Evolutionary conservation across 331 rosid species (phyloP).

Genomic region (Acacia concinna): DNA sequence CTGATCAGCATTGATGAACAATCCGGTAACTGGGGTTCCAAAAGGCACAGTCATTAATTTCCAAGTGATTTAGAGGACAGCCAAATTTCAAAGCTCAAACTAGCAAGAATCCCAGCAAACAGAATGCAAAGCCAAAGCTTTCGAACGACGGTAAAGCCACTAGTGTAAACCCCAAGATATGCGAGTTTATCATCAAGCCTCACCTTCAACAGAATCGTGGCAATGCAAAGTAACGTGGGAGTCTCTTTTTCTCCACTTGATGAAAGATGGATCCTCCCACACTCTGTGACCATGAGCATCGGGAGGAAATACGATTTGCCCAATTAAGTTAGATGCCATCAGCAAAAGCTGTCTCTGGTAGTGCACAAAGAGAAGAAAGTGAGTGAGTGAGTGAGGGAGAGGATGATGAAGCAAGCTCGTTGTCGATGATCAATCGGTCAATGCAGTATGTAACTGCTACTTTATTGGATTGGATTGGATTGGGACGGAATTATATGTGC

Average conservation of each 20-base stretch:
- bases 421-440: not conserved
- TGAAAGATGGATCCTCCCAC: slow-evolving; percentile 91
- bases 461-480: not conserved
- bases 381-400: not conserved
- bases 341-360: not conserved
- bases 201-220: slow-evolving; percentile 91
- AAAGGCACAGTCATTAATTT: not conserved
- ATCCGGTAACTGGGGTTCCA: not conserved
- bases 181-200: not conserved
- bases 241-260: slow-evolving; percentile 92
- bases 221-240: slow-evolving; percentile 80
- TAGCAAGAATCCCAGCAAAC: not conserved
- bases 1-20: not conserved
- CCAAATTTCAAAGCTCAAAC: not conserved
- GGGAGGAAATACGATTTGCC: slow-evolving; percentile 47
- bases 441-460: not conserved
- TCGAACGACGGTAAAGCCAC: not conserved
- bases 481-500: not conserved
- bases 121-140: not conserved
- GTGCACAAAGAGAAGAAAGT: not conserved
- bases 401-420: not conserved
- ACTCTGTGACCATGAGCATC: slow-evolving; percentile 55
- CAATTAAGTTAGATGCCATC: slow-evolving; percentile 52
- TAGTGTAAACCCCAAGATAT: not conserved
- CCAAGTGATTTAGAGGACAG: not conserved